Evolutionary conservation across 1,284 basidiomycete genomes (phyloP).

Genomic region (Cryptococcus amylolentus): DNA sequence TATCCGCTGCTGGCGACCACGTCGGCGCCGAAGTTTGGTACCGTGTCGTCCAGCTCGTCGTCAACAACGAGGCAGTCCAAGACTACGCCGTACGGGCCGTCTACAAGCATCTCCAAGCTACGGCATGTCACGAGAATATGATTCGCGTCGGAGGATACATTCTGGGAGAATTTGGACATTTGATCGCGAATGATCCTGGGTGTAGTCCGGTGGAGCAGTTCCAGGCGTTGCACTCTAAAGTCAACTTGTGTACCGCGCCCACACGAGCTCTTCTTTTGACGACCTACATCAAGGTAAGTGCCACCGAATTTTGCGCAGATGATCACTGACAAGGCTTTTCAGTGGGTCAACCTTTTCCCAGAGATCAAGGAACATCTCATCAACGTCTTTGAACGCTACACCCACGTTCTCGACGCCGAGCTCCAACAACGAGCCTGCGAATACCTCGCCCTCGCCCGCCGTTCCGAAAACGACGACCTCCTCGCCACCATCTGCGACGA

Average conservation of each 20-base stretch:
- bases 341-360: slow-evolving; percentile 88
- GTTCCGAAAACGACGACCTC: slow-evolving; percentile 83
- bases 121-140: slow-evolving; percentile 92
- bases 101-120: slow-evolving; percentile 80
- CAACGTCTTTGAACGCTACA: slow-evolving; percentile 95
- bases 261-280: slow-evolving; percentile 90
- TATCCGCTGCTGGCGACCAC: slow-evolving; percentile 94
- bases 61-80: slow-evolving; percentile 95
- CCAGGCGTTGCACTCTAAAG: slow-evolving; percentile 88
- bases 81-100: slow-evolving; percentile 93
- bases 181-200: slow-evolving; percentile 91
- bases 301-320: not conserved
- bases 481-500: slow-evolving; percentile 95
- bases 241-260: slow-evolving; percentile 87
- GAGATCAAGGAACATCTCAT: slow-evolving; percentile 93
- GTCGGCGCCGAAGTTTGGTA: slow-evolving; percentile 99
- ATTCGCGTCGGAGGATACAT: slow-evolving; percentile 98
- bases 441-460: slow-evolving; percentile 77
- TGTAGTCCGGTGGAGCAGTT: slow-evolving; percentile 95
- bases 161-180: slow-evolving; percentile 93
- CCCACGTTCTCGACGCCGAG: slow-evolving; percentile 95
- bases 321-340: not conserved
- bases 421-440: slow-evolving; percentile 98
- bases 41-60: slow-evolving; percentile 95
- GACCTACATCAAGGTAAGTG: slow-evolving; percentile 85